Evolutionary conservation across 305 asterid genomes (phyloP), one percentile per base, ranked within the genome.

Genomic region (Fraxinus latifolia): DNA sequence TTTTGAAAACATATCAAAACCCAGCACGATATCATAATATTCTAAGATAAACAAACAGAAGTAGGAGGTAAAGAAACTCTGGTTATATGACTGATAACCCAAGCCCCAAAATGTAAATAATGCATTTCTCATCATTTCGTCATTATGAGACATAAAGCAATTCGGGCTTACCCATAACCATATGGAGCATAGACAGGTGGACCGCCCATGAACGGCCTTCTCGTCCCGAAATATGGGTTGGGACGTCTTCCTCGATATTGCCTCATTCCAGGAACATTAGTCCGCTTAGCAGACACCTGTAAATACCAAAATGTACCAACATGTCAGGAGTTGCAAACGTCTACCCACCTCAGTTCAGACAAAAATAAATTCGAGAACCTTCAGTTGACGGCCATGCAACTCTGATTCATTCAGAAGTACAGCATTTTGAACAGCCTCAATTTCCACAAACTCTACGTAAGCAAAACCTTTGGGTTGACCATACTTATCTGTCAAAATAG

Each of bases 391-490:
- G 44, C 97, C 94, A 82, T 91, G 95, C 84, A 91, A 82, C 84
- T 92, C 93, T 58, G 93, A 86, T 81, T 92, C 94, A 80, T 91
- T 92, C 14, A 92, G 87, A 79, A 91, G 87, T 34, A 92, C 76
- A 83, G 95, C 95, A 85, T 92, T 92, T 76, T 90, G 95, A 81
- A 91, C 86, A 76, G 95, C 95, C 81, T 91, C 97, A 42, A 84
- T 77, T 86, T 92, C 95, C 73, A 90, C 92, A 80, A 92, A 92
- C 80, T 92, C 97, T 12, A 91, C 95, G 53, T 91, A 92, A 17
- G 97, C 97, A 82, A 90, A 92, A 32, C 97, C 97, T 88, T 92
- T 92, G 21, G 94, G 97, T 74, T 92, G 93, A 76, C 93, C 93
- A 85, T 79, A 92, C 86, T 91, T 91, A 82, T 92, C 97, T 0